A percentile compares a stretch with the other conserved stretches of the same genome.
phyloP scores from a whole-genome alignment of 83 land plant species.

The Larix sibirica region DNA sequence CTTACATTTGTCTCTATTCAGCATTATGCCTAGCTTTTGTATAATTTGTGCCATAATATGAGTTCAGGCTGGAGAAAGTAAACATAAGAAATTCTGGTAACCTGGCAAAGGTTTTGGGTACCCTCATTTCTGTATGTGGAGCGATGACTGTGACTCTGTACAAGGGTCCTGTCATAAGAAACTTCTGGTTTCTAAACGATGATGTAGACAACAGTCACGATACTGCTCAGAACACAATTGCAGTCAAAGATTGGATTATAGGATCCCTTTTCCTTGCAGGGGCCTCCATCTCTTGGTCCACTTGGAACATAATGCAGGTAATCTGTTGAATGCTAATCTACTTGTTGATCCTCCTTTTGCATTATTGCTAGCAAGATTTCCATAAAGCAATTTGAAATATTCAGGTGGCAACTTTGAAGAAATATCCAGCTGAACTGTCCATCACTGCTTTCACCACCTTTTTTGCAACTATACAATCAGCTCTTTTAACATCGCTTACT shows the following conservation, averaged over 20 bases:
- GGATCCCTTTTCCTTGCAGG: constrained; percentile 37
- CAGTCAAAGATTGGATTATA: constrained; percentile 24
- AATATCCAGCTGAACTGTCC: constrained; percentile 38
- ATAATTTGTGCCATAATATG: neutral
- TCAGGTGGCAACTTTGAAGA: constrained; percentile 34
- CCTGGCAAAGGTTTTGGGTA: constrained; percentile 38
- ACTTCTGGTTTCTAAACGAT: neutral
- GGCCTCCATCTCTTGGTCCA: constrained; percentile 28
- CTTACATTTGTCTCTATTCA: neutral
- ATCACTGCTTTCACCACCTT: constrained; percentile 29
- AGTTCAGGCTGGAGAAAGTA: constrained; percentile 43
- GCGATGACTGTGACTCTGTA: constrained; percentile 28
- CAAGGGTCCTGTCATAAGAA: constrained; percentile 26
- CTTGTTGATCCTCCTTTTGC: neutral
- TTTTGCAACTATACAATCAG: constrained; percentile 34
- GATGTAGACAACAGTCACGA: neutral
- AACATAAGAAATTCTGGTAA: constrained; percentile 25
- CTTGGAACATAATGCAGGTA: constrained; percentile 43
- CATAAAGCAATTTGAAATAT: neutral
- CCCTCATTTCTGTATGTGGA: constrained; percentile 33
- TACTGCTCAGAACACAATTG: neutral
- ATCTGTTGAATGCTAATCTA: neutral
- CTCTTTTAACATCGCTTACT: constrained; percentile 19
- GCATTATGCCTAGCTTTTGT: neutral
- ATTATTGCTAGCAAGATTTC: neutral